Evolutionary conservation across 2,329 filamentous ascomycete species (phyloP).

Genomic region (Aspergillus sojae): DNA sequence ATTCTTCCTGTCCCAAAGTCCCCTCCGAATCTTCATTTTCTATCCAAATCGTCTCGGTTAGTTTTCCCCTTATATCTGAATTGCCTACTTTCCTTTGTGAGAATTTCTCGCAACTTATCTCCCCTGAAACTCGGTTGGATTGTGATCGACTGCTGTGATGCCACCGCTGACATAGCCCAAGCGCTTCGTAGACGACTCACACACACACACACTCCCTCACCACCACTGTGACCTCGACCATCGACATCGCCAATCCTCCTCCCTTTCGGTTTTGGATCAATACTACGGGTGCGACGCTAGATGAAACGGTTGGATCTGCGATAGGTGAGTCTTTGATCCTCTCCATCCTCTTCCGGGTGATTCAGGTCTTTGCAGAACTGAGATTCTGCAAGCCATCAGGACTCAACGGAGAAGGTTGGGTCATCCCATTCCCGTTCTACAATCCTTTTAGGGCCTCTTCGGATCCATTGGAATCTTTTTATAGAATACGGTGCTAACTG

Average conservation of each 20-base stretch:
- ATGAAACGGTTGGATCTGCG: constrained; percentile 27
- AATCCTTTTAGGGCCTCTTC: constrained; percentile 17
- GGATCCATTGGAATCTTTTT: constrained; percentile 19
- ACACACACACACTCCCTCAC: constrained; percentile 22
- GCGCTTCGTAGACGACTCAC: constrained; percentile 39
- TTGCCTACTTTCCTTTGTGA: constrained; percentile 2
- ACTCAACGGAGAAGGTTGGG: constrained; percentile 26
- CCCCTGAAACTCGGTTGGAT: constrained; percentile 22
- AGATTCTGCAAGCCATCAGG: constrained; percentile 33
- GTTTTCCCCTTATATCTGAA: constrained; percentile 6
- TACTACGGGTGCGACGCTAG: constrained; percentile 35
- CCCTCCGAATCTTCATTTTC: constrained; percentile 10
- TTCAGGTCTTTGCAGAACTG: constrained; percentile 31
- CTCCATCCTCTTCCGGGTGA: constrained; percentile 39
- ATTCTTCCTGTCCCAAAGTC: constrained; percentile 11
- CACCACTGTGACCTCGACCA: constrained; percentile 25
- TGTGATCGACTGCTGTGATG: constrained; percentile 30
- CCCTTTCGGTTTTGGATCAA: constrained; percentile 22
- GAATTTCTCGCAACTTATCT: constrained; percentile 11
- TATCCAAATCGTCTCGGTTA: constrained; percentile 15
- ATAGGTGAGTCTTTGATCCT: constrained; percentile 37
- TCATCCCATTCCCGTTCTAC: constrained; percentile 22
- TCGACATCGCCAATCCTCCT: constrained; percentile 25
- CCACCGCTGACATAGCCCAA: constrained; percentile 44
- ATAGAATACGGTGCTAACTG: constrained; percentile 30